Conservation (phyloP, 2,329 filamentous ascomycete genomes). For the Neofusicoccum sp. region DNA sequence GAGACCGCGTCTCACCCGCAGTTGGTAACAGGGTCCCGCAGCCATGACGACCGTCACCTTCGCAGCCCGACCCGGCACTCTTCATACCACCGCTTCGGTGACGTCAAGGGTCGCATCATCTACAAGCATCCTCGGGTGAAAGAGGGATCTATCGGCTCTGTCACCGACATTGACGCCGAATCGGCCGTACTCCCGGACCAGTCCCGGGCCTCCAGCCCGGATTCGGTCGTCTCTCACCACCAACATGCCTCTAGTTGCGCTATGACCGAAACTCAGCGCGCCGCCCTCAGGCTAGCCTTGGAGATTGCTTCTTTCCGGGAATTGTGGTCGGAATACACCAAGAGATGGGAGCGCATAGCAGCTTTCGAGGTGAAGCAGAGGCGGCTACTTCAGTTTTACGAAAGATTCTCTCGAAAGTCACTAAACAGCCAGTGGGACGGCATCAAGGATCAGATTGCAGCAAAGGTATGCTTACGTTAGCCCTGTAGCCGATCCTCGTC, state of each 20-base stretch:
- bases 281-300: conserved; percentile 10
- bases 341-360: conserved; percentile 11
- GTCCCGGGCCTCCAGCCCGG: conserved; percentile 16
- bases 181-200: conserved; percentile 8
- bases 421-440: not conserved
- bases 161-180: conserved; percentile 11
- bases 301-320: conserved; percentile 10
- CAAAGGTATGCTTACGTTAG: conserved; percentile 1
- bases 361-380: conserved; percentile 20
- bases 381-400: conserved; percentile 9
- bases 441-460: not conserved
- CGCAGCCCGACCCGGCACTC: conserved; percentile 3
- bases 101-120: conserved; percentile 9
- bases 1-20: not conserved
- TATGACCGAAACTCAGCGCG: conserved; percentile 1
- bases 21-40: not conserved
- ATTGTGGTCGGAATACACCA: conserved; percentile 15
- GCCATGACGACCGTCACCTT: not conserved
- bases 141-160: conserved; percentile 11
- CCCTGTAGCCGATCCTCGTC: no score
- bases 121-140: conserved; percentile 15
- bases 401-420: conserved; percentile 14
- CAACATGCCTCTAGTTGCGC: not conserved
- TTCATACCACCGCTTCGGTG: conserved; percentile 6
- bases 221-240: conserved; percentile 15